These are phyloP conservation scores for Gaultheria prostrata DNA, from an alignment of 148 eudicot genomes.

Conservation along the genomic window DNA sequence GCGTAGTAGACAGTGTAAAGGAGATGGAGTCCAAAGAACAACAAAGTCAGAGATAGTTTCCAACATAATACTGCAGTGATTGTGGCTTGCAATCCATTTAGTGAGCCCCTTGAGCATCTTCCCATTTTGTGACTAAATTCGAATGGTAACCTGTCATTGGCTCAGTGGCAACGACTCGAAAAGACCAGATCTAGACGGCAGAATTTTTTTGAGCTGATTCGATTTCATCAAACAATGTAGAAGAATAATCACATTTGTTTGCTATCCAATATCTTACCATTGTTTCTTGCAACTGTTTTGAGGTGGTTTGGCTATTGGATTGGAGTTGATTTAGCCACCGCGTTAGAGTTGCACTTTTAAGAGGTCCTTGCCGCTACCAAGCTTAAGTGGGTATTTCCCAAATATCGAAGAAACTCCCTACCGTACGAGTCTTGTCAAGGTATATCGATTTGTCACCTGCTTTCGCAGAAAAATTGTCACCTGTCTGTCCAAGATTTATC, in stretches of 20 bases:
- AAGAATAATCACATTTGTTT: neutral
- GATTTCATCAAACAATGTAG: neutral
- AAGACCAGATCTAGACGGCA: neutral
- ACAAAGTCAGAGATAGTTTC: slow-evolving; percentile 39
- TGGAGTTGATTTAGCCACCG: neutral
- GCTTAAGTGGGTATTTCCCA: neutral
- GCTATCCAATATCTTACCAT: neutral
- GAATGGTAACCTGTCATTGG: neutral
- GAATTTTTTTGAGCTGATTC: neutral
- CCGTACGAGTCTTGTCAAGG: neutral
- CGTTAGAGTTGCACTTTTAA: neutral
- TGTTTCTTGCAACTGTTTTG: neutral
- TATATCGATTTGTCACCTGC: neutral
- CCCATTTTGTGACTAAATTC: too few species aligned
- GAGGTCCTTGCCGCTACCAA: neutral
- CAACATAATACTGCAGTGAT: slow-evolving; percentile 7
- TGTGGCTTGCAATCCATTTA: neutral
- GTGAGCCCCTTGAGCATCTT: neutral
- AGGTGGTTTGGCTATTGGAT: neutral
- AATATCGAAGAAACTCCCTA: neutral
- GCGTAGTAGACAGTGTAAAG: slow-evolving; percentile 59
- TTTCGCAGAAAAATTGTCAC: too few species aligned
- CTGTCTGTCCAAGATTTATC: too few species aligned
- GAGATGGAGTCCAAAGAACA: slow-evolving; percentile 68
- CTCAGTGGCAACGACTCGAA: neutral